Conservation (phyloP, 202 grass and related monocot genomes). For the Dendrocalamus latiflorus region DNA sequence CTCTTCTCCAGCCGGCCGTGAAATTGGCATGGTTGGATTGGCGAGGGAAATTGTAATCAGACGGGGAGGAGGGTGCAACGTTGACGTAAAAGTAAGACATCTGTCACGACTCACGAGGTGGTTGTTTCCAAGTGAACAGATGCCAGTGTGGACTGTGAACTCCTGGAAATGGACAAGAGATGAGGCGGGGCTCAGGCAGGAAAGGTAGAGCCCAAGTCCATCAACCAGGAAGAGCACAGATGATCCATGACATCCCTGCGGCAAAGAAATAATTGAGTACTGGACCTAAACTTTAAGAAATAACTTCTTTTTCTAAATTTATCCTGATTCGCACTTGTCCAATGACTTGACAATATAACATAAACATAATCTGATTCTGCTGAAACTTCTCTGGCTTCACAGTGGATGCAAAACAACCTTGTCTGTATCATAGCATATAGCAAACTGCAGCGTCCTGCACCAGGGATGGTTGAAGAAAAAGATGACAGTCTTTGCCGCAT, state of each 20-base stretch:
- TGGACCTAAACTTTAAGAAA: too few relatives aligned
- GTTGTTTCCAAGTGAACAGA: slow-evolving; percentile 71
- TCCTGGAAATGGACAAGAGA: slow-evolving; percentile 77
- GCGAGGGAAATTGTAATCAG: slow-evolving; percentile 50
- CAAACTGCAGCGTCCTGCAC: not conserved
- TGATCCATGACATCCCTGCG: slow-evolving; percentile 82
- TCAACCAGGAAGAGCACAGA: slow-evolving; percentile 81
- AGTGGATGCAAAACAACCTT: not conserved
- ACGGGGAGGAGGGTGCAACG: slow-evolving; percentile 47
- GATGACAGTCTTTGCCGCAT: not conserved
- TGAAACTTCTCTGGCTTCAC: slow-evolving; percentile 22
- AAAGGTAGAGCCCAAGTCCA: slow-evolving; percentile 82
- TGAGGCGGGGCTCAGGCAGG: slow-evolving; percentile 68
- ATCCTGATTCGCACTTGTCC: slow-evolving; percentile 48
- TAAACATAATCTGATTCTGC: slow-evolving; percentile 24
- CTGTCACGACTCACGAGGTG: slow-evolving; percentile 59
- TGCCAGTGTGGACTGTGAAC: slow-evolving; percentile 62
- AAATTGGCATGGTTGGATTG: slow-evolving; percentile 62
- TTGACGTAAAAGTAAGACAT: slow-evolving; percentile 66
- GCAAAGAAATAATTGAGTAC: too few relatives aligned
- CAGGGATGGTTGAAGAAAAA: slow-evolving; percentile 3
- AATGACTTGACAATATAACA: slow-evolving; percentile 48
- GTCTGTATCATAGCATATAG: not conserved
- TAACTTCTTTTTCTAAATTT: slow-evolving; percentile 55
- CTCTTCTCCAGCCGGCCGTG: slow-evolving; percentile 70